These are phyloP conservation scores for Raffaelea arxii DNA, from an alignment of 2,329 filamentous ascomycete genomes.

Conservation along the genomic window DNA sequence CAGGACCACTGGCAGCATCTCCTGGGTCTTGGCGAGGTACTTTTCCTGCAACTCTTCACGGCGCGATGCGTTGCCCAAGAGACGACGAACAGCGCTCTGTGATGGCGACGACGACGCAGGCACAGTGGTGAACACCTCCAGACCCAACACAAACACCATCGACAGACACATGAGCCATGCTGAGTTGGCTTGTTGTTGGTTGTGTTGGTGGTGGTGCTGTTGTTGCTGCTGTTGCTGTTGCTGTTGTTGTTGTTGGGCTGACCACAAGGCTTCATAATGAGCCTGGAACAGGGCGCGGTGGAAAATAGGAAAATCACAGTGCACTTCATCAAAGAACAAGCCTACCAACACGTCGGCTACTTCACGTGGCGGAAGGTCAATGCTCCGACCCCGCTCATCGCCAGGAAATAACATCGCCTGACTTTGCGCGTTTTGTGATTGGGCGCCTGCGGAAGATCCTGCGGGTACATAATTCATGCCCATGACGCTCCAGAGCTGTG, in stretches of 20 bases:
- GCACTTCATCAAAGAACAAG: slow-evolving; percentile 11
- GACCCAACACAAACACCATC: slow-evolving; percentile 14
- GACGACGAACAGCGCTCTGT: background rate
- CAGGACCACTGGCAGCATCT: slow-evolving; percentile 10
- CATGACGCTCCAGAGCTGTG: slow-evolving; percentile 10
- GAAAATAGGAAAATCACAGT: slow-evolving; percentile 13
- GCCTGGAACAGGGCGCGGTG: slow-evolving; percentile 12
- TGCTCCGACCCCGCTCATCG: background rate
- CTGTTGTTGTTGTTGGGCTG: background rate
- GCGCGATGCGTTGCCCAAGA: slow-evolving; percentile 4
- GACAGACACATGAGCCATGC: slow-evolving; percentile 13
- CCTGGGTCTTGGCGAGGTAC: slow-evolving; percentile 9
- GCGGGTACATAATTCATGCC: slow-evolving; percentile 2
- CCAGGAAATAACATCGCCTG: background rate
- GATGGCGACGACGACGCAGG: slow-evolving; percentile 1
- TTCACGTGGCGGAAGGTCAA: slow-evolving; percentile 12
- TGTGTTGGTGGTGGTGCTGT: background rate
- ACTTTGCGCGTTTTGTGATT: slow-evolving; percentile 6
- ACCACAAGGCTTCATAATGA: slow-evolving; percentile 11
- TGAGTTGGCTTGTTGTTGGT: slow-evolving; percentile 9
- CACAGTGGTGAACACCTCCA: slow-evolving; percentile 4
- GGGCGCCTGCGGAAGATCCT: background rate
- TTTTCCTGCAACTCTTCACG: slow-evolving; percentile 5
- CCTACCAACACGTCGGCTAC: slow-evolving; percentile 11
- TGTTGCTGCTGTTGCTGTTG: background rate